These are phyloP conservation scores for Leishmania guyanensis DNA, from an alignment of 208 protist genomes.

Conservation along the genomic window DNA sequence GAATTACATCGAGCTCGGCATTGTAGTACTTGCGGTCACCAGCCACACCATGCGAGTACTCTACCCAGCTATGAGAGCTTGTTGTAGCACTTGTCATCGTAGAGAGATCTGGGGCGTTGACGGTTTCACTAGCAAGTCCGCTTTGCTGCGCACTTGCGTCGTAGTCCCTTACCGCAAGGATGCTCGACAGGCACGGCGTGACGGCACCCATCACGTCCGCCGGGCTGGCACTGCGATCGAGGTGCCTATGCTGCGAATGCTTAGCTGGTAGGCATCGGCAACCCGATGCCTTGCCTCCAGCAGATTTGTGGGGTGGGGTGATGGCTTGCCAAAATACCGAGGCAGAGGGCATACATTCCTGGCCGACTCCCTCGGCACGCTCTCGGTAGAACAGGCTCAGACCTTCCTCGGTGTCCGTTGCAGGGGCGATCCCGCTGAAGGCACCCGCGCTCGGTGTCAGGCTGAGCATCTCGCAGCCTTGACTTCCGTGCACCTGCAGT, in stretches of 20 bases:
- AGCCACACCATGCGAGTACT: background rate
- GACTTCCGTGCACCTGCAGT: background rate
- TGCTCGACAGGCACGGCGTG: slow-evolving; percentile 13
- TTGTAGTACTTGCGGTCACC: background rate
- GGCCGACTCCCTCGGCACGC: background rate
- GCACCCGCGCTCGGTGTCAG: slow-evolving; percentile 3
- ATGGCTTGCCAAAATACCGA: background rate
- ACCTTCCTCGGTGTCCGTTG: background rate
- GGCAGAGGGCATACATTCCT: background rate
- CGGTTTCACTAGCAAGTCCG: background rate
- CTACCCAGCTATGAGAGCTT: background rate
- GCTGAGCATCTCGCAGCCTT: background rate
- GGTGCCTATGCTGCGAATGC: background rate
- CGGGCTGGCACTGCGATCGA: background rate
- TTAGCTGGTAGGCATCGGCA: background rate
- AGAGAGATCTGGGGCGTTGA: background rate
- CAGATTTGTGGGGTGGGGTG: background rate
- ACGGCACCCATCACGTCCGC: background rate
- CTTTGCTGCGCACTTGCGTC: slow-evolving; percentile 2
- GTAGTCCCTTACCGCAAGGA: background rate
- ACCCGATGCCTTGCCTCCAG: background rate
- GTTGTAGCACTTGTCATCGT: background rate
- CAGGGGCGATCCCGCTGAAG: background rate
- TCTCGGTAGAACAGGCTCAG: slow-evolving; percentile 19
- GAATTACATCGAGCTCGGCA: background rate